Conservation (phyloP, 257 asterid genomes). For the Plantago elongata region DNA sequence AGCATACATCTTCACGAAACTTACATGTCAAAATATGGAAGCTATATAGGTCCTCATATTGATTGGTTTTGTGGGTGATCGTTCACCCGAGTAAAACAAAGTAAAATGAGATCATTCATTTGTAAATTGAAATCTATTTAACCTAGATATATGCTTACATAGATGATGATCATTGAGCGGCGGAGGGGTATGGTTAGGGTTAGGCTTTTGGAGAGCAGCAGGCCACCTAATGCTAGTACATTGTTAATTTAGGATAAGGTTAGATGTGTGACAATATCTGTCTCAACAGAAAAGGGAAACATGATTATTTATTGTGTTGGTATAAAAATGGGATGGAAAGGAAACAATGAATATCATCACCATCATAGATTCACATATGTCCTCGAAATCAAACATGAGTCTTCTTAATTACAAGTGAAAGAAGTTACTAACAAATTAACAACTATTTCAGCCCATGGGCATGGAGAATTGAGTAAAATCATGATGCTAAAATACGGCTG, state of each 20-base stretch:
- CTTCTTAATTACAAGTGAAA: background rate
- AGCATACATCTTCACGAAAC: no score
- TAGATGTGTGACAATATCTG: constrained; percentile 4
- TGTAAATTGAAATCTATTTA: no score
- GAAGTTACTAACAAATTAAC: background rate
- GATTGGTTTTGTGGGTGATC: no score
- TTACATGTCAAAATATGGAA: no score
- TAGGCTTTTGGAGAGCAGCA: background rate
- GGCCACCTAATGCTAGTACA: background rate
- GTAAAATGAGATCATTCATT: no score
- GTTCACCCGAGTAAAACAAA: no score
- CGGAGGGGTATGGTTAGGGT: constrained; percentile 1
- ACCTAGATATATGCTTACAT: no score
- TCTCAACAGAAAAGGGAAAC: background rate
- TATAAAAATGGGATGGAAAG: background rate
- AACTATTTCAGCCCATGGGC: background rate
- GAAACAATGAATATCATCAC: no score
- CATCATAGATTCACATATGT: background rate
- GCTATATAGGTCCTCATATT: no score
- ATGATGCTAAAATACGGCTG: background rate
- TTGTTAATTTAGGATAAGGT: background rate
- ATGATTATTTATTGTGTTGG: constrained; percentile 9
- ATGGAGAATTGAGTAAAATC: background rate
- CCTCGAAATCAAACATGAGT: background rate
- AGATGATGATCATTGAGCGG: background rate